phyloP scores from a whole-genome alignment of 345 rosid species.

The Arabidopsis suecica region DNA sequence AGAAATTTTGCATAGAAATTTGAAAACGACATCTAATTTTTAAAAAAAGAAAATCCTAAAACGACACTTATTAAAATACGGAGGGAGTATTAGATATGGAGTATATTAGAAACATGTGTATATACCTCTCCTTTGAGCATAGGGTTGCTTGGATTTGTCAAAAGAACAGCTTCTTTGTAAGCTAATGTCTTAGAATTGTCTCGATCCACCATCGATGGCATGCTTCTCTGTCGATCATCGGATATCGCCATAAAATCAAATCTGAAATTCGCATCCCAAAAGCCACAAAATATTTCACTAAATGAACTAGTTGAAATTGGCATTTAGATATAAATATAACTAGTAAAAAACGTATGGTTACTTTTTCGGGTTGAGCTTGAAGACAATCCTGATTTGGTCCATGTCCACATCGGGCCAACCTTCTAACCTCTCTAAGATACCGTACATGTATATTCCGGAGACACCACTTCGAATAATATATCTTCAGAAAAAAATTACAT shows the following conservation, averaged over 20 bases:
- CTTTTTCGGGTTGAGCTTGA: constrained; percentile 69
- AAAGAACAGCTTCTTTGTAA: constrained; percentile 85
- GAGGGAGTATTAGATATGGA: background rate
- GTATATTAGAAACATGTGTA: background rate
- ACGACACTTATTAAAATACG: too few species aligned
- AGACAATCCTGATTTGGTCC: constrained; percentile 85
- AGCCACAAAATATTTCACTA: background rate
- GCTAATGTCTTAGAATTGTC: constrained; percentile 56
- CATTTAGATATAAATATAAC: background rate
- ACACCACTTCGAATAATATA: constrained; percentile 69
- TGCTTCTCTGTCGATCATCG: constrained; percentile 66
- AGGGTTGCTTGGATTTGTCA: constrained; percentile 62
- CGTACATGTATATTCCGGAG: constrained; percentile 73
- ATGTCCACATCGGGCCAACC: constrained; percentile 90
- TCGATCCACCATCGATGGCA: constrained; percentile 74
- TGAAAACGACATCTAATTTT: too few species aligned
- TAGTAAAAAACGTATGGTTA: constrained; percentile 42
- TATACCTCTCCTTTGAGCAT: constrained; percentile 69
- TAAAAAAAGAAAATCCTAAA: too few species aligned
- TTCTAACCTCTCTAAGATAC: constrained; percentile 66
- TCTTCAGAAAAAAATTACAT: constrained; percentile 47
- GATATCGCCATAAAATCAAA: constrained; percentile 83
- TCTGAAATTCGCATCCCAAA: constrained; percentile 45
- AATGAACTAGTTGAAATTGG: background rate
- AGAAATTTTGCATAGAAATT: too few species aligned